Conservation (phyloP, 164 flowering plant genomes). For the Aristolochia contorta region DNA sequence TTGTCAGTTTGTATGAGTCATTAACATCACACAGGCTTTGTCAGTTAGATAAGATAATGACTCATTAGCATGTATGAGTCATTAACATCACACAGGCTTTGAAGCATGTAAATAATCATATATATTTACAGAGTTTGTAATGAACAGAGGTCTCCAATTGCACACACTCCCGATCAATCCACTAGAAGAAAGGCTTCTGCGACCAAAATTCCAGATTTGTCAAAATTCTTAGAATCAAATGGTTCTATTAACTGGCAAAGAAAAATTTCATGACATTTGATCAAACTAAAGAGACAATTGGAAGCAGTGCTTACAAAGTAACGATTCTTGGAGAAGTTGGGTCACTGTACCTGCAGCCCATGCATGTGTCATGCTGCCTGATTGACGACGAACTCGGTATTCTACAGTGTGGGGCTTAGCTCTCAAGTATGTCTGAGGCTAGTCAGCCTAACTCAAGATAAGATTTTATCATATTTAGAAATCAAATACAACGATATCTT, state of each 20-base stretch:
- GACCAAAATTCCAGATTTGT: neutral
- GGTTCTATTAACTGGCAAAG: too few relatives aligned
- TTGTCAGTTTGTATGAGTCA: constrained; percentile 1
- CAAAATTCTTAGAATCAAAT: neutral
- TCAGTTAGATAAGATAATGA: neutral
- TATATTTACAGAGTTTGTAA: neutral
- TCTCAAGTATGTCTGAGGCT: constrained; percentile 34
- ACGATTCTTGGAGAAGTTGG: neutral
- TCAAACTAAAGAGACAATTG: neutral
- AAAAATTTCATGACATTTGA: too few relatives aligned
- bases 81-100: neutral
- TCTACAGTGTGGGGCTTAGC: too few relatives aligned
- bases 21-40: too few relatives aligned
- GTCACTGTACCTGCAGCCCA: constrained; percentile 22
- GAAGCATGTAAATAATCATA: neutral
- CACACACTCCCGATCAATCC: neutral
- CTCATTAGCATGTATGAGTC: neutral
- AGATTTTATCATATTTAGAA: too few relatives aligned
- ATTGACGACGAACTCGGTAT: too few relatives aligned
- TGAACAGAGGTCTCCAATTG: neutral
- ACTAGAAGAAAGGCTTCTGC: neutral
- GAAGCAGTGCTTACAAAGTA: neutral
- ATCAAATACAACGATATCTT: too few relatives aligned
- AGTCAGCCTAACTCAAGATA: too few relatives aligned
- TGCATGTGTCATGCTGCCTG: too few relatives aligned